Evolutionary conservation across 2,329 filamentous ascomycete species (phyloP).

Genomic region (Fusarium phyllophilum): DNA sequence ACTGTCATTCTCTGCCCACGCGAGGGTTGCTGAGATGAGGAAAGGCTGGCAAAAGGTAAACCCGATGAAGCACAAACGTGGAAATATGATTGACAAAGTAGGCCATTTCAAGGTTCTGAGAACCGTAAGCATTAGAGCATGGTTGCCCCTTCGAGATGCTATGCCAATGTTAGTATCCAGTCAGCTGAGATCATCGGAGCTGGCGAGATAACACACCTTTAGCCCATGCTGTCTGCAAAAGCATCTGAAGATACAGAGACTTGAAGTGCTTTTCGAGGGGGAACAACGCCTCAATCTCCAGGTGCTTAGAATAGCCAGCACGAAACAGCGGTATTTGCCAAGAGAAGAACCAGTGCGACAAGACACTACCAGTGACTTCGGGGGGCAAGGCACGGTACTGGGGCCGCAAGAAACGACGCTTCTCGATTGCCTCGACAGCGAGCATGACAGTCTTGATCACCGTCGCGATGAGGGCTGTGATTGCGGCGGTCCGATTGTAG

Average conservation of each 20-base stretch:
- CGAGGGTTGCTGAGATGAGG: conserved; percentile 30
- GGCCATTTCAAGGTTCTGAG: conserved; percentile 16
- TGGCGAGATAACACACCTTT: conserved; percentile 1
- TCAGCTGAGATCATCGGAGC: too few relatives aligned
- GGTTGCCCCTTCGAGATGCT: conserved; percentile 5
- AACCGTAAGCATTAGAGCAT: conserved; percentile 12
- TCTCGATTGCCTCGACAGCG: conserved; percentile 13
- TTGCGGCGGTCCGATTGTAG: conserved; percentile 13
- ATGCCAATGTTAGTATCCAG: not conserved
- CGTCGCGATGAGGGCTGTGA: conserved; percentile 15
- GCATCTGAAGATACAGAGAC: conserved; percentile 22
- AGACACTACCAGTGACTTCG: conserved; percentile 16
- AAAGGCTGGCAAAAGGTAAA: conserved; percentile 37
- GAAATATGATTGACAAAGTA: conserved; percentile 15
- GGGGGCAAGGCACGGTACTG: conserved; percentile 18
- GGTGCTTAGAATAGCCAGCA: conserved; percentile 15
- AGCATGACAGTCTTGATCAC: conserved; percentile 22
- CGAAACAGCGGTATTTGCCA: conserved; percentile 30
- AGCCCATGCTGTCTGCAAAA: conserved; percentile 15
- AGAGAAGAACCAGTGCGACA: conserved; percentile 31
- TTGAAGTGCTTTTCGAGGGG: conserved; percentile 28
- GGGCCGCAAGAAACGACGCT: conserved; percentile 17
- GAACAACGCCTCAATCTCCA: conserved; percentile 20
- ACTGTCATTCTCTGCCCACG: not conserved
- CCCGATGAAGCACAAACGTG: conserved; percentile 29